A percentile compares a stretch with the other conserved stretches of the same genome.
Evolutionary conservation across 257 asterid genomes (phyloP).

Genomic region (Solanum lignicaule): DNA sequence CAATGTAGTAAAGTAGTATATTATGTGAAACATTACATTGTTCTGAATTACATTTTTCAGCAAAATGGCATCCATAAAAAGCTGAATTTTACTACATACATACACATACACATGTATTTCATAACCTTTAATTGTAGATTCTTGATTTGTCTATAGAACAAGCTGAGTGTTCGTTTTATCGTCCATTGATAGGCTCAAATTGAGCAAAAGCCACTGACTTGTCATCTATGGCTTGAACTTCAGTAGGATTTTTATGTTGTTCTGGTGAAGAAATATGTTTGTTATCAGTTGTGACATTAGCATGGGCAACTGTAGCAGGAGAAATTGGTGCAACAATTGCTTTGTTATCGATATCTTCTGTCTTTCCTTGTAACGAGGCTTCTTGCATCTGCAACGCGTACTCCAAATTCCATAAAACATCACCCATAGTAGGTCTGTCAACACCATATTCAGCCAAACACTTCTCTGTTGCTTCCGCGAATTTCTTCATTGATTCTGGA

Average conservation of each 20-base stretch:
- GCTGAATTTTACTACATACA: not conserved
- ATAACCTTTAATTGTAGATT: not conserved
- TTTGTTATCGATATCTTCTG: not conserved
- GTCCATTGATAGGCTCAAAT: conserved; percentile 40
- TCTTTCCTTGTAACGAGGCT: conserved; percentile 17
- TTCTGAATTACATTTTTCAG: not conserved
- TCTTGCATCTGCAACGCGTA: conserved; percentile 16
- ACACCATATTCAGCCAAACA: conserved; percentile 13
- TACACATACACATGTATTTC: not conserved
- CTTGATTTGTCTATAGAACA: not conserved
- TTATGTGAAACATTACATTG: not conserved
- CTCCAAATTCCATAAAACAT: conserved; percentile 16
- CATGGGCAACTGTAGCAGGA: not conserved
- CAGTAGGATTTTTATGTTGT: conserved; percentile 2
- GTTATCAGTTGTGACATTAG: not conserved
- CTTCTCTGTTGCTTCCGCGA: conserved; percentile 12
- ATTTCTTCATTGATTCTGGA: conserved; percentile 6
- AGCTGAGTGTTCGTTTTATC: conserved; percentile 8
- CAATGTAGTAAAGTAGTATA: not conserved
- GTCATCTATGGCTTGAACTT: conserved; percentile 26
- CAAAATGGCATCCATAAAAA: not conserved
- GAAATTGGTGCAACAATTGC: not conserved
- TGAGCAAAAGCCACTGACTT: conserved; percentile 56
- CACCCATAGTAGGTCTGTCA: conserved; percentile 19
- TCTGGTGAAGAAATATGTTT: not conserved